Base-by-base conservation (phyloP, 1,139 yeast species). In the Kodamaea suecica region DNA sequence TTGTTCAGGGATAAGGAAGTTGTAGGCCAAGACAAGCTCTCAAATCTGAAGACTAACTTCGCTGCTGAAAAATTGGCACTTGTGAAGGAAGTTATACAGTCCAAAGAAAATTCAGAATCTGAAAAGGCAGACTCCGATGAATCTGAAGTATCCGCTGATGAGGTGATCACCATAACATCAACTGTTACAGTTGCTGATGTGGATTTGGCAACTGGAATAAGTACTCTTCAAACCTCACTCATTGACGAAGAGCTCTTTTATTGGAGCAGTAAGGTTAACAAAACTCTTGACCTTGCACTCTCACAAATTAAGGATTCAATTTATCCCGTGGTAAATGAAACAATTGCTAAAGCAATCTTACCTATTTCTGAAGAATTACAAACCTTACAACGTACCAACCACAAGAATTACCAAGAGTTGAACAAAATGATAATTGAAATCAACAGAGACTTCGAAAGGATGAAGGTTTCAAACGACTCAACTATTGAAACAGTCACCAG, bases 391-490 rank as follows among this genome's bases (percentile, higher is more conserved):
- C 53, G 49, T n/a, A 49, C 49, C 2, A 69, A 73, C 39, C 69
- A 70, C 42, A 44, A 50, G 12, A 67, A 69, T 30, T 80, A 77
- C 52, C 63, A 66, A 38, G 57, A 55, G 3, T 58, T 80, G 35
- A 71, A 75, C 43, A 55, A 55, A 31, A 59, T 70, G 43, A 73
- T 80, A 23, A 52, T 56, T 30, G 64, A 66, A 17, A 74, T 82
- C 36, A 70, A 78, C 48, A 70, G 74, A 42, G 73, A 70, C 37
- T 61, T 63, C 28, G 73, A 67, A 29, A 41, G 56, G n/a, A 69
- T 73, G 34, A 61, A 70, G 37, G 63, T 55, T 23, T 58, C 64
- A 12, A 68, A 67, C 14, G 58, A 62, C 36, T 49, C 54, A 11
- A 23, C 35, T 8, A 54, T 59, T 20, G 50, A 50, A 31, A 26